Base-by-base conservation (phyloP, 257 asterid species). In the Mitragyna speciosa region DNA sequence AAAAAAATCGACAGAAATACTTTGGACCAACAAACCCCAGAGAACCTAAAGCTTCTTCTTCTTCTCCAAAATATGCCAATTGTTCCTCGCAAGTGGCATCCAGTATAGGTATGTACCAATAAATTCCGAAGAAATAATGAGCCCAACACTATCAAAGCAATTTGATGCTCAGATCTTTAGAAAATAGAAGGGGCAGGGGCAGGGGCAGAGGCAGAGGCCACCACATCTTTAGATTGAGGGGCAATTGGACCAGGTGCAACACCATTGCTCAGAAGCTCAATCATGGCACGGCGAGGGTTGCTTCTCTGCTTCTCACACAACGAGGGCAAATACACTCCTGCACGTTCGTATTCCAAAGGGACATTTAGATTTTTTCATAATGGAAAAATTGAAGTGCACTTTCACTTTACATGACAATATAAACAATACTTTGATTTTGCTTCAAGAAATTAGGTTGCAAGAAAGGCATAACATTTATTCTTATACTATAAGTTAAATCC, bases 281-380 rank as follows among this genome's bases (percentile, higher is more conserved):
- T 5, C 96, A 90, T 89, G 20, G 92, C 89, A 15, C 97, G 91
- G 79, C 61, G 96, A 63, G 94, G 91, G 81, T 77, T 88, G 36
- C 80, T 70, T 82, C 65, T 91, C 72, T 86, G 96, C 36, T 84
- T 89, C 83, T 87, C 80, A 49, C 98, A 94, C 1, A 94, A 87
- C 10, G 82, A 67, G 0, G 97, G 97, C 86, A 94, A 87, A 78
- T 64, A 91, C 5, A 88, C 94, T 51, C 96, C 98, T 93, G 78
- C 80, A 81, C 26, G 61, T 39, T 6, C 76, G 63, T 47, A 66
- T 47, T 45, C 67, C 39, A 41, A 16, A 47, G 47, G 24, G 39
- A 48, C n/a, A 78, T 51, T 61, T 30, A 31, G 12, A 36, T 36
- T 12, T 24, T 59, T 59, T 41, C 41, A 41, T 33, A 16, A 3